These are phyloP conservation scores for Logfia minima DNA, from an alignment of 129 eudicot genomes.

Conservation along the genomic window DNA sequence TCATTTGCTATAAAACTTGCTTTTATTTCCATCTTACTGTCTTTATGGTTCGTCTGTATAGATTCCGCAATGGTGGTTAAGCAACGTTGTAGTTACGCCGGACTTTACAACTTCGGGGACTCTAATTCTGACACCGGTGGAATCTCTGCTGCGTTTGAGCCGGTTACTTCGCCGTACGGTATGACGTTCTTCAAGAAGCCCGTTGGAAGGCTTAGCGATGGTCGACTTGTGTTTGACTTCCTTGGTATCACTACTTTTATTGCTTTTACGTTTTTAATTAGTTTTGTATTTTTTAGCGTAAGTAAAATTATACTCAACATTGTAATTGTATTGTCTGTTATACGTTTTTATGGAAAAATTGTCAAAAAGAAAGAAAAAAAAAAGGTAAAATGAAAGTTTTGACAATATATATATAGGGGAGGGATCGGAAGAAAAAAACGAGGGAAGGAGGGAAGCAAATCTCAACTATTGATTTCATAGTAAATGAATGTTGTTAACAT, in stretches of 20 bases:
- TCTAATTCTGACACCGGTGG: slow-evolving; percentile 93
- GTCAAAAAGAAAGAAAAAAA: background rate
- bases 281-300: background rate
- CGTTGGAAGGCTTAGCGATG: slow-evolving; percentile 59
- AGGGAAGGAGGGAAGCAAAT: too few relatives aligned
- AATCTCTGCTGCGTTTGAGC: slow-evolving; percentile 62
- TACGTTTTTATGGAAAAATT: background rate
- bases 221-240: slow-evolving; percentile 73
- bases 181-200: slow-evolving; percentile 54
- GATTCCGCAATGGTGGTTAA: background rate
- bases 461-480: too few relatives aligned
- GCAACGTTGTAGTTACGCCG: slow-evolving; percentile 46
- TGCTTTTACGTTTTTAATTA: background rate
- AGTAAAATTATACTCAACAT: too few relatives aligned
- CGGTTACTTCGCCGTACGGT: slow-evolving; percentile 48
- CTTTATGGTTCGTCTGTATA: background rate
- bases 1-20: background rate
- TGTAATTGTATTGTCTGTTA: too few relatives aligned
- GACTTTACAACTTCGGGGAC: slow-evolving; percentile 78
- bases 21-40: background rate
- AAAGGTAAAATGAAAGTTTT: background rate
- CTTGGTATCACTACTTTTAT: slow-evolving; percentile 40
- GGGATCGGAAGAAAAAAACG: too few relatives aligned
- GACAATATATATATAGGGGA: too few relatives aligned
- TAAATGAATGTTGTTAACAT: too few relatives aligned